These are phyloP conservation scores for Chaetomiaceae sp. DNA, from an alignment of 2,329 filamentous ascomycete species.

Conservation along the genomic window DNA sequence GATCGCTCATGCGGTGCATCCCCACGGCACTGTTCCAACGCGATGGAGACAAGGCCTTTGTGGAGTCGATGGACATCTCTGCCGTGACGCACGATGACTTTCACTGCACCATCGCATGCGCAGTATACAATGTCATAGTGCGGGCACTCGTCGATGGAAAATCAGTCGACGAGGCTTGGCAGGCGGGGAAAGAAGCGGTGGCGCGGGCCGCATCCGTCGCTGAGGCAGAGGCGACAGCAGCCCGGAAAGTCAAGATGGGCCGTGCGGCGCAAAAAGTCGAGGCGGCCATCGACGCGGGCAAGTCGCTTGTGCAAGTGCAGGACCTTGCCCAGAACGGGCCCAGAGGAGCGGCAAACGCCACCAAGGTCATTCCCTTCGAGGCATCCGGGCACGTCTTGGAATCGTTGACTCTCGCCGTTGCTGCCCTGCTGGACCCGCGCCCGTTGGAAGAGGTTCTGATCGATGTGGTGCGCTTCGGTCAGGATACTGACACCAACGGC, in stretches of 20 bases:
- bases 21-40: constrained; percentile 40
- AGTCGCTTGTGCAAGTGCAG: constrained; percentile 22
- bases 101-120: constrained; percentile 30
- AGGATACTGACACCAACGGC: constrained; percentile 45
- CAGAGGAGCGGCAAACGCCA: constrained; percentile 28
- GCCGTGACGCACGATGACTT: constrained; percentile 27
- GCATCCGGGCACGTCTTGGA: constrained; percentile 42
- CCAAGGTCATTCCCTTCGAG: constrained; percentile 27
- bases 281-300: constrained; percentile 31
- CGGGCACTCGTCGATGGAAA: constrained; percentile 31
- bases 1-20: constrained; percentile 46
- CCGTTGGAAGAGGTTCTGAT: constrained; percentile 41
- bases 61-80: constrained; percentile 36
- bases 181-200: constrained; percentile 23
- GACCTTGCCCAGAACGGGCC: constrained; percentile 34
- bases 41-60: constrained; percentile 27
- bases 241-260: not conserved
- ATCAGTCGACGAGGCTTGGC: constrained; percentile 28
- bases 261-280: constrained; percentile 21
- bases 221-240: not conserved
- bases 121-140: constrained; percentile 39
- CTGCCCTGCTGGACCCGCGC: constrained; percentile 39
- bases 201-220: not conserved
- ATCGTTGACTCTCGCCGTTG: constrained; percentile 38
- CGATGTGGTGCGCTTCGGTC: constrained; percentile 42